Conservation (phyloP, 768 basidiomycete genomes). For the Suillus cothurnatus region DNA sequence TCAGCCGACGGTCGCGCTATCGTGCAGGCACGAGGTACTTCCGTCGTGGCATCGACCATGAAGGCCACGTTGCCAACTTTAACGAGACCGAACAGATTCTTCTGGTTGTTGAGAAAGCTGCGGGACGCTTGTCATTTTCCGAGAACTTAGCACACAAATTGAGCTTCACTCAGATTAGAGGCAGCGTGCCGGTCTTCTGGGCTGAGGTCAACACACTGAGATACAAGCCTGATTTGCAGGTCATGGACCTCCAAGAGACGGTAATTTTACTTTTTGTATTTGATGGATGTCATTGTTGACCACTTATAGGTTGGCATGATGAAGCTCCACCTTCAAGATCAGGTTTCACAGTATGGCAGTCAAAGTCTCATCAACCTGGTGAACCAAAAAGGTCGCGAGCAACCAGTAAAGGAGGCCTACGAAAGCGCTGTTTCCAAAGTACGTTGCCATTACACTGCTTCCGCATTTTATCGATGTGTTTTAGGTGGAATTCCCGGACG, state of each 20-base stretch:
- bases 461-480: conserved; percentile 2
- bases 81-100: conserved; percentile 98
- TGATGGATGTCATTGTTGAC: conserved; percentile 3
- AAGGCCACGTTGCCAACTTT: conserved; percentile 94
- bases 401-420: conserved; percentile 93
- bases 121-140: conserved; percentile 39
- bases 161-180: conserved; percentile 92
- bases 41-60: conserved; percentile 85
- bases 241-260: conserved; percentile 91
- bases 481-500: conserved; percentile 64
- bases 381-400: conserved; percentile 91
- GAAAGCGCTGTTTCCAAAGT: conserved; percentile 76
- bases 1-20: conserved; percentile 92
- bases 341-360: conserved; percentile 73
- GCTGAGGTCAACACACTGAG: conserved; percentile 93
- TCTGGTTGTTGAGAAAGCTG: conserved; percentile 64
- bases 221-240: conserved; percentile 94
- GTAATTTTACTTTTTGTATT: conserved; percentile 45
- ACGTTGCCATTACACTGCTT: conserved; percentile 18
- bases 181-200: conserved; percentile 95
- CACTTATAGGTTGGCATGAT: conserved; percentile 63
- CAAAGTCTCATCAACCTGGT: conserved; percentile 87
- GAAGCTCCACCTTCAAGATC: conserved; percentile 72
- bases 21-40: conserved; percentile 98
- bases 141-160: conserved; percentile 62